Evolutionary conservation across 1,284 basidiomycete species (phyloP).

Genomic region (Ustilago loliicola): DNA sequence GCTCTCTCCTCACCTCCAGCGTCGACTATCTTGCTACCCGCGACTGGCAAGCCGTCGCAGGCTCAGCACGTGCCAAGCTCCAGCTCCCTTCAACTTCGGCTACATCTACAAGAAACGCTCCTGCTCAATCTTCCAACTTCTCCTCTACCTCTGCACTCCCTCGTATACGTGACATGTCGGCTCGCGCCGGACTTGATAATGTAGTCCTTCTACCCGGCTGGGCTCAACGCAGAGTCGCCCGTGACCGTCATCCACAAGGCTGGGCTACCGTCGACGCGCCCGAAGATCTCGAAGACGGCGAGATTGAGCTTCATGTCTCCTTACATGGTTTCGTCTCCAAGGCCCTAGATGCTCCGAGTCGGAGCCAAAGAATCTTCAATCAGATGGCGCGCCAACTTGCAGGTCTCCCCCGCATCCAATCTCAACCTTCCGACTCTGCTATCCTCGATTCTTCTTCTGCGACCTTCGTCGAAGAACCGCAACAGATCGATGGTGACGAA

Average conservation of each 20-base stretch:
- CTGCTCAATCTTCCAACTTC: slow-evolving; percentile 15
- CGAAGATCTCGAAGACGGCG: slow-evolving; percentile 53
- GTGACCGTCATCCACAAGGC: slow-evolving; percentile 52
- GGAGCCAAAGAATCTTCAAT: slow-evolving; percentile 54
- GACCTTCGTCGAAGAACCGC: slow-evolving; percentile 38
- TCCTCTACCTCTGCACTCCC: slow-evolving; percentile 22
- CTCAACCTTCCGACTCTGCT: slow-evolving; percentile 15
- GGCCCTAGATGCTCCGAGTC: slow-evolving; percentile 31
- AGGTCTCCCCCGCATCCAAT: slow-evolving; percentile 39
- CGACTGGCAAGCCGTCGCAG: slow-evolving; percentile 44
- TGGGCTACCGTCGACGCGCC: slow-evolving; percentile 45
- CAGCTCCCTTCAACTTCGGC: slow-evolving; percentile 26
- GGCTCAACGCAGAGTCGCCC: slow-evolving; percentile 47
- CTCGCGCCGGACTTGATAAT: slow-evolving; percentile 29
- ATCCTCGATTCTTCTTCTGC: slow-evolving; percentile 26
- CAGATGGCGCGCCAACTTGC: slow-evolving; percentile 57
- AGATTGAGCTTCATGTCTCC: slow-evolving; percentile 50
- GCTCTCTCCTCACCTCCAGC: slow-evolving; percentile 38
- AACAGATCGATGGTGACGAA: slow-evolving; percentile 24
- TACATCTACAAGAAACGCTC: not conserved
- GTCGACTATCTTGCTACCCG: slow-evolving; percentile 43
- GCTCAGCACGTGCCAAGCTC: slow-evolving; percentile 28
- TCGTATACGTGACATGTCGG: slow-evolving; percentile 31
- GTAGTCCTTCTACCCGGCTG: slow-evolving; percentile 52
- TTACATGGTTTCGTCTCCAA: slow-evolving; percentile 46